These are phyloP conservation scores for Saturnispora serradocipensis DNA, from an alignment of 805 yeast species.

Conservation along the genomic window DNA sequence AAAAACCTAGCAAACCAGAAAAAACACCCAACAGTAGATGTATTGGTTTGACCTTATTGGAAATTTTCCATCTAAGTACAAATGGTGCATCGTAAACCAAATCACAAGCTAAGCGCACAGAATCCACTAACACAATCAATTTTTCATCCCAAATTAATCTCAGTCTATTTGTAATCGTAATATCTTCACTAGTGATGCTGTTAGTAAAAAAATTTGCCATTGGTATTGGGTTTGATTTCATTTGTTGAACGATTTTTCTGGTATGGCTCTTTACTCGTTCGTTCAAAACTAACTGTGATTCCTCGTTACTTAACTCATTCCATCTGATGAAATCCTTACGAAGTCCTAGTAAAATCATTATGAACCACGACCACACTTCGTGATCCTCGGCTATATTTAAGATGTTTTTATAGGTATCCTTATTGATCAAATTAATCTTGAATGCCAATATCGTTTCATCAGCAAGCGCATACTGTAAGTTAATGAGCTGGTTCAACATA, in stretches of 20 bases:
- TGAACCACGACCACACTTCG: slow-evolving; percentile 62
- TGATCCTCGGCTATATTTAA: slow-evolving; percentile 37
- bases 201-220: slow-evolving; percentile 3
- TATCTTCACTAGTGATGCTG: background rate
- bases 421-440: slow-evolving; percentile 48
- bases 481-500: slow-evolving; percentile 42
- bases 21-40: slow-evolving; percentile 27
- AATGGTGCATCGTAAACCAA: slow-evolving; percentile 39
- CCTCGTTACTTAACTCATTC: slow-evolving; percentile 35
- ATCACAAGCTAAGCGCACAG: slow-evolving; percentile 37
- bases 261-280: slow-evolving; percentile 54
- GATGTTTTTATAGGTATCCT: slow-evolving; percentile 28
- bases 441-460: slow-evolving; percentile 55
- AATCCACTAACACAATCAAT: slow-evolving; percentile 30
- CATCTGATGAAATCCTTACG: slow-evolving; percentile 41
- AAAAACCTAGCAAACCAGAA: slow-evolving; percentile 25
- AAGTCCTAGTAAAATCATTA: slow-evolving; percentile 49
- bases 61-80: slow-evolving; percentile 32
- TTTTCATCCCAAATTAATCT: slow-evolving; percentile 28
- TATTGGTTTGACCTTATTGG: slow-evolving; percentile 15
- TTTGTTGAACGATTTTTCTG: slow-evolving; percentile 18
- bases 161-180: slow-evolving; percentile 10
- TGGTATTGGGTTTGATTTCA: slow-evolving; percentile 12
- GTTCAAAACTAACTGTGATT: slow-evolving; percentile 46
- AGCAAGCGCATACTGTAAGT: slow-evolving; percentile 53